Evolutionary conservation across 2,329 filamentous ascomycete genomes (phyloP).

Genomic region (Elsinoe batatas): DNA sequence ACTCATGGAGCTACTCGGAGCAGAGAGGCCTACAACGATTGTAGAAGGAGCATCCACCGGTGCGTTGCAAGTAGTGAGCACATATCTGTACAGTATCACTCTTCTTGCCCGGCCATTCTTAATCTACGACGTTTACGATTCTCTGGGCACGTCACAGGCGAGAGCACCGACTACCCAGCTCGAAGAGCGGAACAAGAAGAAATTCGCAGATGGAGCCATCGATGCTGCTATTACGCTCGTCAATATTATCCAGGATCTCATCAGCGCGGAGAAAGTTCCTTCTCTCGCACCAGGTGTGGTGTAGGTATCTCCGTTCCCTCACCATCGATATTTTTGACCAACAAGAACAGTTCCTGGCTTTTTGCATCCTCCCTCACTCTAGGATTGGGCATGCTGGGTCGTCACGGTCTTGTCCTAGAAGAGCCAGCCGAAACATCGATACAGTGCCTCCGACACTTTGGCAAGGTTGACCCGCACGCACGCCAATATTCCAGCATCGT

Average conservation of each 20-base stretch:
- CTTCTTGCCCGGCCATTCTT: slow-evolving; percentile 44
- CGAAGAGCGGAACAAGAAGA: slow-evolving; percentile 20
- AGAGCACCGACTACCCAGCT: slow-evolving; percentile 14
- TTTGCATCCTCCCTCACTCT: slow-evolving; percentile 23
- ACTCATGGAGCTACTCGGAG: slow-evolving; percentile 20
- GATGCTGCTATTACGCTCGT: slow-evolving; percentile 22
- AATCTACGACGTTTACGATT: slow-evolving; percentile 40
- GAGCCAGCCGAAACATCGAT: slow-evolving; percentile 18
- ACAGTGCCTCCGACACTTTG: slow-evolving; percentile 21
- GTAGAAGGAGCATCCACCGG: slow-evolving; percentile 30
- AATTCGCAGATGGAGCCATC: slow-evolving; percentile 23
- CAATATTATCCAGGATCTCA: slow-evolving; percentile 17
- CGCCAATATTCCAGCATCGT: slow-evolving; percentile 22
- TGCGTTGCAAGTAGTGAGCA: slow-evolving; percentile 40
- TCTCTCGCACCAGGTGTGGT: slow-evolving; percentile 18
- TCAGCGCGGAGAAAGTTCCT: slow-evolving; percentile 18
- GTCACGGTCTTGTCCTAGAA: slow-evolving; percentile 20
- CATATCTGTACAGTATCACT: slow-evolving; percentile 47
- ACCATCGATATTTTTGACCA: not conserved
- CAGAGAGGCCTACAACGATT: not conserved
- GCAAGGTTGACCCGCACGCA: slow-evolving; percentile 21
- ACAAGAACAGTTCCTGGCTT: slow-evolving; percentile 21
- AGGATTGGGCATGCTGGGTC: slow-evolving; percentile 21
- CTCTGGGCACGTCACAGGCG: slow-evolving; percentile 21
- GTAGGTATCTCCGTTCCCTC: not conserved